Evolutionary conservation across 129 eudicot genomes (phyloP).

Genomic region (Flaveria robusta): DNA sequence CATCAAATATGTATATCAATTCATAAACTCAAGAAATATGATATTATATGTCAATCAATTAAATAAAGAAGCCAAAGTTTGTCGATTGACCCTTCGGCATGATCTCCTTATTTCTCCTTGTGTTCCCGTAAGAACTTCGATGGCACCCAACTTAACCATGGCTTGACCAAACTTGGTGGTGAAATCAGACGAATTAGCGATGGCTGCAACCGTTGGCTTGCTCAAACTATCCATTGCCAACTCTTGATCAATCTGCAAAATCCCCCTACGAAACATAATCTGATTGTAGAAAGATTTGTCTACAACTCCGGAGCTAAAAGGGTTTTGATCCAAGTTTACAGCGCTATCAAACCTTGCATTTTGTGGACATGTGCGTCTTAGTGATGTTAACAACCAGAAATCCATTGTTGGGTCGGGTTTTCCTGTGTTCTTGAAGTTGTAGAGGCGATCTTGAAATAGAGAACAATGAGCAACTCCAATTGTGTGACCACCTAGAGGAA

Average conservation of each 20-base stretch:
- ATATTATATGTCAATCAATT: not conserved
- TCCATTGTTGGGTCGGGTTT: constrained; percentile 64
- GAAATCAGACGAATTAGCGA: constrained; percentile 41
- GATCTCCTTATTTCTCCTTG: constrained; percentile 68
- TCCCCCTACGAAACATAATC: constrained; percentile 42
- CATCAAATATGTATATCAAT: not conserved
- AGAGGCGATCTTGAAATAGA: constrained; percentile 51
- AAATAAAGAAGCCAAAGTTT: not conserved
- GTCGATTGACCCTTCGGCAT: constrained; percentile 43
- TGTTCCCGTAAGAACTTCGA: constrained; percentile 50
- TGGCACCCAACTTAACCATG: constrained; percentile 61
- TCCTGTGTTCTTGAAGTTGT: constrained; percentile 52
- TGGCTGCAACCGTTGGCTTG: constrained; percentile 33
- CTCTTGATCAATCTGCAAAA: constrained; percentile 59
- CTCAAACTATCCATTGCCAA: constrained; percentile 49
- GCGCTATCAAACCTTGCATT: constrained; percentile 29
- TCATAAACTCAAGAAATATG: not conserved
- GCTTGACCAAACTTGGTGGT: constrained; percentile 46
- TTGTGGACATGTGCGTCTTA: constrained; percentile 42
- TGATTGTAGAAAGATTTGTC: constrained; percentile 59
- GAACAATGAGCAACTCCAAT: constrained; percentile 61
- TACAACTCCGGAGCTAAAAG: constrained; percentile 36
- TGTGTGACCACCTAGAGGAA: constrained; percentile 55
- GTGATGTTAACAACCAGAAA: not conserved
- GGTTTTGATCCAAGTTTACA: constrained; percentile 51